phyloP scores from a whole-genome alignment of 176 grass and related monocot genomes.

The Bothriochloa decipiens region DNA sequence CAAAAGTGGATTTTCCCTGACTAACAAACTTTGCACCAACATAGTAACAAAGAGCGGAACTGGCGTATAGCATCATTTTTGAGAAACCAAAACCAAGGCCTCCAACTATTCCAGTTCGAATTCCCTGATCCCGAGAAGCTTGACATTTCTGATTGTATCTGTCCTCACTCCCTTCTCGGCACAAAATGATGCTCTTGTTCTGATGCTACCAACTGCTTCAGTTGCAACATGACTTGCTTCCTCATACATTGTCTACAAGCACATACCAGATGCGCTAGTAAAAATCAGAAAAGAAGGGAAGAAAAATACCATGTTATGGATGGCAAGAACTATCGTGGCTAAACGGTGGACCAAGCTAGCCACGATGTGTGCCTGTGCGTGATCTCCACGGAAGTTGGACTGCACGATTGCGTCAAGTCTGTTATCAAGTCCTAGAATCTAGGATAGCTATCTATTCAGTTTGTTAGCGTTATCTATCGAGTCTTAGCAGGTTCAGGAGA shows the following conservation, averaged over 20 bases:
- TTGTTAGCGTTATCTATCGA: no score
- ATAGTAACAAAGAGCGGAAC: conserved; percentile 41
- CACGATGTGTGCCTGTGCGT: no score
- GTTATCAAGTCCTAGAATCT: no score
- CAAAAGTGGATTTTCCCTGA: conserved; percentile 38
- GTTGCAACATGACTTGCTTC: conserved; percentile 81
- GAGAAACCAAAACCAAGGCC: conserved; percentile 58
- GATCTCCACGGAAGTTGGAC: no score
- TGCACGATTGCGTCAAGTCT: no score
- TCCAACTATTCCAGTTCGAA: conserved; percentile 56
- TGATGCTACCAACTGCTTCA: conserved; percentile 76
- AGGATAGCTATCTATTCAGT: no score
- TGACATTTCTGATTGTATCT: conserved; percentile 43
- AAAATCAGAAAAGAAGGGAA: neutral
- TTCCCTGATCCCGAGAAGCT: conserved; percentile 47
- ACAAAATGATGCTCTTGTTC: conserved; percentile 79
- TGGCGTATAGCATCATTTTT: conserved; percentile 36
- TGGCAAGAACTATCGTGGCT: no score
- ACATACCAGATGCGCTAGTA: neutral
- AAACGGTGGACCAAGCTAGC: no score
- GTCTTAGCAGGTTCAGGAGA: no score
- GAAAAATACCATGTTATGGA: no score
- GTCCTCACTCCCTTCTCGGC: conserved; percentile 53
- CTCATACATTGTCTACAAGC: conserved; percentile 59
- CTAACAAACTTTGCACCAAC: conserved; percentile 52